Conservation (phyloP, 1,284 basidiomycete species). For the Cutaneotrichosporon spelunceum region DNA sequence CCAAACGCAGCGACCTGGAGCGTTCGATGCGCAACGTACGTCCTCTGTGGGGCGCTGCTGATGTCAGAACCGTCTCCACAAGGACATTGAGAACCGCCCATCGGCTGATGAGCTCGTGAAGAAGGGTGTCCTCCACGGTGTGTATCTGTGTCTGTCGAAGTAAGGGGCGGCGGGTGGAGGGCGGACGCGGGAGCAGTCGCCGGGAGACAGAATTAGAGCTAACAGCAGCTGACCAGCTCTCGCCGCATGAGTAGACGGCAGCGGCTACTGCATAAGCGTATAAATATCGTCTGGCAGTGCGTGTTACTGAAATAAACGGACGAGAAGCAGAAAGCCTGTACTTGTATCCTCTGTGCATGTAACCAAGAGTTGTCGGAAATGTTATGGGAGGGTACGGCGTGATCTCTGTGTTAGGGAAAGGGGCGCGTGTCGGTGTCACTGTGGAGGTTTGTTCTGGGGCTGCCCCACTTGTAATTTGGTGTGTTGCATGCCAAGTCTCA, state of each 20-base stretch:
- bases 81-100: constrained; percentile 63
- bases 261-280: not conserved
- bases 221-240: constrained; percentile 4
- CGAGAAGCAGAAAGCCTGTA: not conserved
- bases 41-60: not conserved
- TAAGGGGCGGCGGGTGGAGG: not conserved
- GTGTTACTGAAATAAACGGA: not conserved
- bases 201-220: not conserved
- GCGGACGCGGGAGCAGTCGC: not conserved
- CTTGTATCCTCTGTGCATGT: not conserved
- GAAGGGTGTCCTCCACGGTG: constrained; percentile 65
- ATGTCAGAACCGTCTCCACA: constrained; percentile 65
- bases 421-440: no score
- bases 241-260: constrained; percentile 2
- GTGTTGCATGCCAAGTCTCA: no score
- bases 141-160: constrained; percentile 26
- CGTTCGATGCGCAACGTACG: constrained; percentile 58
- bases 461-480: no score
- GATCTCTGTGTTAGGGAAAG: no score
- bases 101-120: constrained; percentile 66
- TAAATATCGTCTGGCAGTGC: not conserved
- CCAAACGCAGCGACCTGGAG: constrained; percentile 63
- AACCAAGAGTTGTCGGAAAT: not conserved
- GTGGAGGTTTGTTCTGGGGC: no score
- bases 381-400: no score